phyloP scores from a whole-genome alignment of 345 rosid species.

The Gossypium australe region DNA sequence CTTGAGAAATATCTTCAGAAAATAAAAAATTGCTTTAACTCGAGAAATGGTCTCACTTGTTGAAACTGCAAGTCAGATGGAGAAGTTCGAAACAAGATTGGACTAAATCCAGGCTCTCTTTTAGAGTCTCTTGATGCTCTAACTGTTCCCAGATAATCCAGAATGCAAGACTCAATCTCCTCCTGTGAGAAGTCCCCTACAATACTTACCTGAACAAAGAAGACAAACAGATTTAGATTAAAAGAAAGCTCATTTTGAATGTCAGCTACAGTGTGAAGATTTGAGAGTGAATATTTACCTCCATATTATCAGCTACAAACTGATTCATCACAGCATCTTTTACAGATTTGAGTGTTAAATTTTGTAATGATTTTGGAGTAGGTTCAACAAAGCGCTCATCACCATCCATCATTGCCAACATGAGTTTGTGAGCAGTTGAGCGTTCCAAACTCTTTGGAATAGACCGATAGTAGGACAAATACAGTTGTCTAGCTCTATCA shows the following conservation, averaged over 20 bases:
- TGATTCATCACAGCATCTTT: constrained; percentile 95
- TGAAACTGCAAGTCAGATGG: constrained; percentile 72
- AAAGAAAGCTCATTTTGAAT: constrained; percentile 6
- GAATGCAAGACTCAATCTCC: constrained; percentile 75
- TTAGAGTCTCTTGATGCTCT: constrained; percentile 46
- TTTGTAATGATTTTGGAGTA: constrained; percentile 74
- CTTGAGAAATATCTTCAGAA: not conserved
- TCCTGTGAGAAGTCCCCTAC: constrained; percentile 95
- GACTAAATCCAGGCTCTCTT: constrained; percentile 35
- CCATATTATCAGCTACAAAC: constrained; percentile 92
- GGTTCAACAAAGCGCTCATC: constrained; percentile 98
- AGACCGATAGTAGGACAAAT: constrained; percentile 88
- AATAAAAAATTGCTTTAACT: not conserved
- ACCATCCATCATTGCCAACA: constrained; percentile 93
- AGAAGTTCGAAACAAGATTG: constrained; percentile 64
- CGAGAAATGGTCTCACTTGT: constrained; percentile 50
- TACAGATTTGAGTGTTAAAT: constrained; percentile 64
- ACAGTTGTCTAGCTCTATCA: constrained; percentile 93
- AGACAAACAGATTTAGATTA: constrained; percentile 13
- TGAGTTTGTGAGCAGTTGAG: constrained; percentile 97
- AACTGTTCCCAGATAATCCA: constrained; percentile 92
- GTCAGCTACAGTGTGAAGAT: not conserved
- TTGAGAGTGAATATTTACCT: constrained; percentile 38
- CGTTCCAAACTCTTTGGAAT: constrained; percentile 99
- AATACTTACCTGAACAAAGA: constrained; percentile 65